These are phyloP conservation scores for Fusarium kyushuense DNA, from an alignment of 2,329 filamentous ascomycete species.

Conservation along the genomic window DNA sequence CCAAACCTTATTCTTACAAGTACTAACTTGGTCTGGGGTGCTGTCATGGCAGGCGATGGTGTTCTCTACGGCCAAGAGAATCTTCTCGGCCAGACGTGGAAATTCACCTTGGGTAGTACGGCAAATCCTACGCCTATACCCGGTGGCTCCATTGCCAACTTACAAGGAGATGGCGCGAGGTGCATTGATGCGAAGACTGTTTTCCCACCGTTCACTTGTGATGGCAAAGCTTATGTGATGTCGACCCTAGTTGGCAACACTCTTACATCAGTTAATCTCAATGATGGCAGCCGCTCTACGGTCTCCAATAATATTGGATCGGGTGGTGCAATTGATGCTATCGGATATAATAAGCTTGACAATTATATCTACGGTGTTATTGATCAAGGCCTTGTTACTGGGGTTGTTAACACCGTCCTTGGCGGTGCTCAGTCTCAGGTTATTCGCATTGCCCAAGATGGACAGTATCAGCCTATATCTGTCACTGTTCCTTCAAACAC, in stretches of 20 bases:
- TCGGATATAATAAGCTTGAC: conserved; percentile 10
- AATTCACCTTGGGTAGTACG: conserved; percentile 7
- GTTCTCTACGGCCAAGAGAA: conserved; percentile 24
- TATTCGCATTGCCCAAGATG: conserved; percentile 6
- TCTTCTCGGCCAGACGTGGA: conserved; percentile 19
- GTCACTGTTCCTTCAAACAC: neutral
- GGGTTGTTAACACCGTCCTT: neutral
- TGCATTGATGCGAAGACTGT: conserved; percentile 13
- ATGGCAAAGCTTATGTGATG: neutral
- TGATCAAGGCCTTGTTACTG: neutral
- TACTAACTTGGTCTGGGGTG: conserved; percentile 10
- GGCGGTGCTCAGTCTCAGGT: neutral
- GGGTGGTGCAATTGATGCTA: conserved; percentile 8
- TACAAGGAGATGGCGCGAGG: conserved; percentile 31
- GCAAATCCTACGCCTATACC: neutral
- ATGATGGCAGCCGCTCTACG: neutral
- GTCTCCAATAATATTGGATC: neutral
- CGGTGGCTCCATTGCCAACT: neutral
- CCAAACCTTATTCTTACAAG: conserved; percentile 6
- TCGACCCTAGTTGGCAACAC: conserved; percentile 9
- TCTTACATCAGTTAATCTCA: conserved; percentile 2
- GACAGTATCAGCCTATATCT: neutral
- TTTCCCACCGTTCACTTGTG: conserved; percentile 7
- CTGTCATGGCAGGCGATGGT: conserved; percentile 10
- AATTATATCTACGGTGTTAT: conserved; percentile 14